Evolutionary conservation across 768 basidiomycete species (phyloP).

Genomic region (Dioszegia hungarica): DNA sequence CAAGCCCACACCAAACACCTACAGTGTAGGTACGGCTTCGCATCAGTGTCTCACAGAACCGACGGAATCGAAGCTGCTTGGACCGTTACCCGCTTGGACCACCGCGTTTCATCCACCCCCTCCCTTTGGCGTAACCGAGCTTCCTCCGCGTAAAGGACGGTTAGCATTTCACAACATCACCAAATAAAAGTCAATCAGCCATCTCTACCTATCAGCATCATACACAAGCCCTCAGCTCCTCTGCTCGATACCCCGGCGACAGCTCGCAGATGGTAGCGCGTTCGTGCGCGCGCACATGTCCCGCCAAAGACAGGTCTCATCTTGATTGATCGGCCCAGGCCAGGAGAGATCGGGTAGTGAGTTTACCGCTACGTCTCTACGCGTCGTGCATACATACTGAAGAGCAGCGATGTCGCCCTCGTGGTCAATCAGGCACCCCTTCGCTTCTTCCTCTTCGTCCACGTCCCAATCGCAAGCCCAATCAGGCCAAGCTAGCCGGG

Average conservation of each 20-base stretch:
- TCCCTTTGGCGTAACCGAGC: background rate
- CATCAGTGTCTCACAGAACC: too few species aligned
- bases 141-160: background rate
- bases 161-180: background rate
- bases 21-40: too few species aligned
- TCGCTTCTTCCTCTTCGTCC: background rate
- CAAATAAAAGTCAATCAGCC: too few species aligned
- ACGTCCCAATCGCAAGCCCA: background rate
- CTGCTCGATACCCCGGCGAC: too few species aligned
- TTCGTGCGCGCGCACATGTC: background rate
- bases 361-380: background rate
- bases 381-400: background rate
- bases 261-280: background rate
- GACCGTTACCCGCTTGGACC: background rate
- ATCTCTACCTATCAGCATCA: too few species aligned
- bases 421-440: conserved; percentile 3
- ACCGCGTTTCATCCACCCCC: background rate
- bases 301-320: background rate
- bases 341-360: background rate
- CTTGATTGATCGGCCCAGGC: background rate
- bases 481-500: background rate
- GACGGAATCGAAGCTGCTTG: too few species aligned
- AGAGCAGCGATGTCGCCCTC: conserved; percentile 1
- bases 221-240: too few species aligned
- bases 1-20: too few species aligned